Base-by-base conservation (phyloP, 805 yeast species). In the Candida rishiriensis region DNA sequence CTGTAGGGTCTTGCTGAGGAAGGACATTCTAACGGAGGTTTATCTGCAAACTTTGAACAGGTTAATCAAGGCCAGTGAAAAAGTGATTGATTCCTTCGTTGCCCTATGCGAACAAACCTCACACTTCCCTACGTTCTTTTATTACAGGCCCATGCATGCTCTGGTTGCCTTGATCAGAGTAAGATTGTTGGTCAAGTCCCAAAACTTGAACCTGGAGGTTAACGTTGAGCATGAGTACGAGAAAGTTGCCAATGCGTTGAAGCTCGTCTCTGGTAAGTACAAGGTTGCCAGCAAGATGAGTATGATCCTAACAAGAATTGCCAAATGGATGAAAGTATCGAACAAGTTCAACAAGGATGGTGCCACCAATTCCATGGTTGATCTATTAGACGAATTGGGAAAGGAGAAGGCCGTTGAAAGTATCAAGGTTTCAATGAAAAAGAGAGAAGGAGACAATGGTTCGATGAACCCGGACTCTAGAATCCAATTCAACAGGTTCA, bases 311-410 rank as follows among this genome's bases (percentile, higher is more conserved):
- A 54, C 65, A 9, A 54, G 69, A 35, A 59, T 66, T n/a, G 58
- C 64, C 14, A 64, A 61, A 49, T 66, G 71, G 71, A 66, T 66
- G 70, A 61, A 61, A 33, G 65, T 65, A 15, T 64, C 69, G 13
- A 59, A 56, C 41, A 58, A 56, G 30, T 65, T 69, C 50, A 64
- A 75, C 47, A 71, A 68, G 29, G 60, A 59, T 42, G 82, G 83
- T 14, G 82, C 79, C 36, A 65, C 71, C n/a, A 72, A 73, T 47
- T 81, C 83, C 12, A 76, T 78, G 64, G 65, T 78, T 46, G 72
- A 71, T 33, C 61, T 79, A 37, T 58, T 73, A 44, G 76, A 79
- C 50, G 81, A 79, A 57, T 68, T 78, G 43, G 81, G 75, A 10
- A 69, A 70, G 40, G 80, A 76, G 49, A 71, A 64, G 41, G 71